A percentile compares a stretch with the other conserved stretches of the same genome.
These are phyloP conservation scores for Mycosphaerella sp. DNA, from an alignment of 2,329 filamentous ascomycete genomes.

Conservation along the genomic window DNA sequence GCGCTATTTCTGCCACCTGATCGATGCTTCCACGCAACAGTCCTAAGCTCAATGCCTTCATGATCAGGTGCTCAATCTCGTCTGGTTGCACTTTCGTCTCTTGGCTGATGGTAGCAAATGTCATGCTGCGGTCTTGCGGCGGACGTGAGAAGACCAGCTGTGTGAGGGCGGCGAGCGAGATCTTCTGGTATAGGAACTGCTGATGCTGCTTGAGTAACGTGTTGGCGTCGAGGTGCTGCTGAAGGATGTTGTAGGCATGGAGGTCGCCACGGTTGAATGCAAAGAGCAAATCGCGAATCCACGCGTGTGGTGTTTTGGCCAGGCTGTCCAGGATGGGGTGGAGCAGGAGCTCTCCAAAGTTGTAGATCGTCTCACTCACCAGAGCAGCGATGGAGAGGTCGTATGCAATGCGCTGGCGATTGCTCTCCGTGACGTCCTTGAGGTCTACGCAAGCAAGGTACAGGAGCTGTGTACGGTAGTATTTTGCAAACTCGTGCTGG, in stretches of 20 bases:
- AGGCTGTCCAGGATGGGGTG: constrained; percentile 92
- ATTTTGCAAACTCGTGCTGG: constrained; percentile 87
- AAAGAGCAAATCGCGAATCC: constrained; percentile 93
- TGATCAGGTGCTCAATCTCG: constrained; percentile 96
- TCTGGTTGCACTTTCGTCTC: constrained; percentile 88
- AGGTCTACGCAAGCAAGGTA: constrained; percentile 96
- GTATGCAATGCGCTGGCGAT: constrained; percentile 79
- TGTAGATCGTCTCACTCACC: constrained; percentile 94
- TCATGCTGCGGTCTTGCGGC: constrained; percentile 91
- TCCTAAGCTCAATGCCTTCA: constrained; percentile 96
- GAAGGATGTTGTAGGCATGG: constrained; percentile 74
- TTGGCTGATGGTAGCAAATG: constrained; percentile 76
- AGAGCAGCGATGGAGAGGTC: constrained; percentile 88
- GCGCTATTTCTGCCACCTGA: constrained; percentile 86
- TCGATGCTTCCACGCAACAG: constrained; percentile 88
- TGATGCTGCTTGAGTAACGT: constrained; percentile 71
- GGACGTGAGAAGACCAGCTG: constrained; percentile 94
- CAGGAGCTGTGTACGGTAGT: constrained; percentile 95
- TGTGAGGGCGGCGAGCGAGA: constrained; percentile 90
- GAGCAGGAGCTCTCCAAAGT: constrained; percentile 97
- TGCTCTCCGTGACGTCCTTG: constrained; percentile 61
- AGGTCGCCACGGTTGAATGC: constrained; percentile 97
- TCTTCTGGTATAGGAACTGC: constrained; percentile 89
- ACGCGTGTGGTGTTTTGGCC: constrained; percentile 65
- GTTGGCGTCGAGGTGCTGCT: constrained; percentile 64